Conservation (phyloP, 352 stramenopile genomes). For the Pythium angustatum region DNA sequence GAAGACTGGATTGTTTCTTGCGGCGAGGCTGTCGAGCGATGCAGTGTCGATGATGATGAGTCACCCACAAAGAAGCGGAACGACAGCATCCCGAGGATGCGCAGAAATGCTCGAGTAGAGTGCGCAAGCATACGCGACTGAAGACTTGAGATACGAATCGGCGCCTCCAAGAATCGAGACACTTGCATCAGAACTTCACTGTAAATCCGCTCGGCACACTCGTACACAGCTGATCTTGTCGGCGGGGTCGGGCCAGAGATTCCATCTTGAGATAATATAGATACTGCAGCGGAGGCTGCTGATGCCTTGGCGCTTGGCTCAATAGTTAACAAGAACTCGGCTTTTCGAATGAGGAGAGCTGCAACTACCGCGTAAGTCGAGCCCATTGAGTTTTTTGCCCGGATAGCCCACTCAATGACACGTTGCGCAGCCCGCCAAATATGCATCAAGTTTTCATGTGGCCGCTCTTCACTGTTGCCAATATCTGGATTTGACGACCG, state of each 20-base stretch:
- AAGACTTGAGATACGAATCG: slow-evolving; percentile 71
- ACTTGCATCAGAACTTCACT: slow-evolving; percentile 85
- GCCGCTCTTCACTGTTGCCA: slow-evolving; percentile 68
- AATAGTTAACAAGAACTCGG: slow-evolving; percentile 82
- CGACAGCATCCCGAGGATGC: slow-evolving; percentile 74
- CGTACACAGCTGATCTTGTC: slow-evolving; percentile 57
- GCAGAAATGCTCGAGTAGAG: slow-evolving; percentile 72
- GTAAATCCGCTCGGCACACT: slow-evolving; percentile 80
- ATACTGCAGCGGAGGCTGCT: slow-evolving; percentile 66
- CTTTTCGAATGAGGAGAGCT: slow-evolving; percentile 79
- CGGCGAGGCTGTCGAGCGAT: slow-evolving; percentile 27
- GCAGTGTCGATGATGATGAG: slow-evolving; percentile 26
- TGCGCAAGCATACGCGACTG: slow-evolving; percentile 76
- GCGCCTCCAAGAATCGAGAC: slow-evolving; percentile 77
- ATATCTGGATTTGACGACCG: slow-evolving; percentile 34
- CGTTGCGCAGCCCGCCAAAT: slow-evolving; percentile 88
- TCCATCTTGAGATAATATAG: slow-evolving; percentile 45
- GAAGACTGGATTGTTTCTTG: slow-evolving; percentile 72
- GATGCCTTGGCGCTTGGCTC: slow-evolving; percentile 73
- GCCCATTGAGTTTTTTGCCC: slow-evolving; percentile 87
- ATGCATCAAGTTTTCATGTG: slow-evolving; percentile 88
- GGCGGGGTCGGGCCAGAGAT: slow-evolving; percentile 32
- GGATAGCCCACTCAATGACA: slow-evolving; percentile 89
- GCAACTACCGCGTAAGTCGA: slow-evolving; percentile 83
- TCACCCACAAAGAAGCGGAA: slow-evolving; percentile 81